phyloP scores from a whole-genome alignment of 192 early-diverging fungal species.

The Kickxella alabastrina region DNA sequence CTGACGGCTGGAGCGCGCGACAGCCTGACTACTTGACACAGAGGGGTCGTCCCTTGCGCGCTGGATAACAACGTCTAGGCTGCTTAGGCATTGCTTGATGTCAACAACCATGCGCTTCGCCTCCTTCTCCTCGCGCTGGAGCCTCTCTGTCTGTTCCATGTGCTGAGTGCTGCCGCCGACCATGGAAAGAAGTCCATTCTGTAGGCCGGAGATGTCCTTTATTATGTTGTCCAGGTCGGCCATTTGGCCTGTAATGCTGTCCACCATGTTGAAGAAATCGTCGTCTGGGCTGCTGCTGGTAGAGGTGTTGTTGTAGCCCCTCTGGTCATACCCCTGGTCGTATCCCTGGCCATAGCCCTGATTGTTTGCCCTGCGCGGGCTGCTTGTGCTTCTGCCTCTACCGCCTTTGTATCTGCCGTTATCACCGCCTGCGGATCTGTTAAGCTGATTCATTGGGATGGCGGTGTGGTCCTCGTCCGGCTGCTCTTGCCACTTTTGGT shows the following conservation, averaged over 20 bases:
- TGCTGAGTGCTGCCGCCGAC: neutral
- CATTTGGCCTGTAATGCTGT: conserved; percentile 12
- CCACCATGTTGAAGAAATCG: conserved; percentile 5
- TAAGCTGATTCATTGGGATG: neutral
- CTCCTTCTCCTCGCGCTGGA: conserved; percentile 9
- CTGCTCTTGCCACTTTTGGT: neutral
- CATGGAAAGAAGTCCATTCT: neutral
- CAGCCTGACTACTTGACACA: conserved; percentile 15
- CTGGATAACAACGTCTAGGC: conserved; percentile 9
- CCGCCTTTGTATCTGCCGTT: neutral
- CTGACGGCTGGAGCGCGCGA: conserved; percentile 13
- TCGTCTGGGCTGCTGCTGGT: neutral
- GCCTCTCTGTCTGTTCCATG: neutral
- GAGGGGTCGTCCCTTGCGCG: conserved; percentile 10
- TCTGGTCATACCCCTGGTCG: neutral
- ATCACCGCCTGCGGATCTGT: neutral
- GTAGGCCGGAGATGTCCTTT: conserved; percentile 3
- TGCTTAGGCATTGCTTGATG: conserved; percentile 16
- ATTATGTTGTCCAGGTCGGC: conserved; percentile 10
- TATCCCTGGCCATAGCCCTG: neutral
- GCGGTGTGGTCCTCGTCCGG: neutral
- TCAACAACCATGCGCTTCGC: conserved; percentile 12
- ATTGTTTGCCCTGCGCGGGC: neutral
- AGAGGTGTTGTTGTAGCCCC: neutral
- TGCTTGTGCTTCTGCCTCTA: conserved; percentile 2